Evolutionary conservation across 2,329 filamentous ascomycete species (phyloP).

Genomic region (Aspergillus nomiae): DNA sequence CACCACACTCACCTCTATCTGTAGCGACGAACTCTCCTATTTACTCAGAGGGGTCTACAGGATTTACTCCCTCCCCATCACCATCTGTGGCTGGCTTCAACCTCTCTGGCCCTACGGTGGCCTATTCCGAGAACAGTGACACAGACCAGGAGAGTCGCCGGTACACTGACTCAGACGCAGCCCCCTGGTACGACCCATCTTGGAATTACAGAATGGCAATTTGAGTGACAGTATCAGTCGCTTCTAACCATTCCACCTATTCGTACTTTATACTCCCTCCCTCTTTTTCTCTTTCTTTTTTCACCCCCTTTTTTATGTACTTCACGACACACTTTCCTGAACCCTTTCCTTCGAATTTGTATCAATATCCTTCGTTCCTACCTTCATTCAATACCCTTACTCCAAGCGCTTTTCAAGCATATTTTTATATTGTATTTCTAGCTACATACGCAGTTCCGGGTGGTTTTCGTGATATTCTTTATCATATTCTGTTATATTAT

Average conservation of each 20-base stretch:
- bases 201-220: constrained; percentile 19
- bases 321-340: background rate
- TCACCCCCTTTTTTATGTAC: background rate
- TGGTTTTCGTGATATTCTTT: background rate
- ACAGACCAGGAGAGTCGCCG: constrained; percentile 17
- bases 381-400: background rate
- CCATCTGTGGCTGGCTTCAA: constrained; percentile 13
- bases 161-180: constrained; percentile 10
- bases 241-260: too few species aligned
- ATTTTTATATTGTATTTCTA: background rate
- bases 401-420: background rate
- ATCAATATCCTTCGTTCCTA: background rate
- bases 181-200: constrained; percentile 18
- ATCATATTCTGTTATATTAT: background rate
- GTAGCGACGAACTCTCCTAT: background rate
- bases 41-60: background rate
- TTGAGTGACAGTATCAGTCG: background rate
- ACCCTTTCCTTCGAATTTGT: background rate
- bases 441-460: background rate
- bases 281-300: background rate
- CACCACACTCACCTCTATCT: background rate
- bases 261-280: background rate
- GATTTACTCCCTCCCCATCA: constrained; percentile 9
- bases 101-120: constrained; percentile 6
- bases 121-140: constrained; percentile 16